A percentile compares a stretch with the other conserved stretches of the same genome.
Evolutionary conservation across 371 early-diverging fungal species (phyloP).

Genomic region (Lichtheimia corymbifera): DNA sequence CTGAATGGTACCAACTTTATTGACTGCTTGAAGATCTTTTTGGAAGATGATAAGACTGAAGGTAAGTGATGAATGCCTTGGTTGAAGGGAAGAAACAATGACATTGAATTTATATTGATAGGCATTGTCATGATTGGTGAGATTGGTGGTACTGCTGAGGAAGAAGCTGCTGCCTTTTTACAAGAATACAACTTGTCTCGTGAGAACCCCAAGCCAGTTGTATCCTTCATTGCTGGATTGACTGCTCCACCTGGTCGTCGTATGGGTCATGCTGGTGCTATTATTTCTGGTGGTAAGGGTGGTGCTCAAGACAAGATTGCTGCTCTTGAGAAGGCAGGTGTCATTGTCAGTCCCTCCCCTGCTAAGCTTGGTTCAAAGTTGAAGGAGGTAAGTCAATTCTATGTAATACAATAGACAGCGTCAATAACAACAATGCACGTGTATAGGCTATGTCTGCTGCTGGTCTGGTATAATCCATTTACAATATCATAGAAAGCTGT

Average conservation of each 20-base stretch:
- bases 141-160: conserved; percentile 97
- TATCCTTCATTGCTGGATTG: conserved; percentile 97
- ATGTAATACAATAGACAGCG: neutral
- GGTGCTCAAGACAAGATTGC: conserved; percentile 96
- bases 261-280: conserved; percentile 89
- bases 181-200: conserved; percentile 89
- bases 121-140: conserved; percentile 94
- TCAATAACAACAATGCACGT: neutral
- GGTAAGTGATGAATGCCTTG: conserved; percentile 50
- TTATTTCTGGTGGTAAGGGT: conserved; percentile 98
- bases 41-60: conserved; percentile 94
- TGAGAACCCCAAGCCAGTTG: conserved; percentile 88
- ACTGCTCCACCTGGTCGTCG: conserved; percentile 99
- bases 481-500: too few species aligned
- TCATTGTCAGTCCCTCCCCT: conserved; percentile 90
- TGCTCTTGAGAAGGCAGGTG: conserved; percentile 92
- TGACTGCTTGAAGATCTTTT: conserved; percentile 92
- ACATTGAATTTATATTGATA: conserved; percentile 11
- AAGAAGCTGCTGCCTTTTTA: conserved; percentile 98
- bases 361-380: conserved; percentile 91
- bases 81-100: neutral
- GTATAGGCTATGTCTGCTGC: conserved; percentile 3
- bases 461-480: neutral
- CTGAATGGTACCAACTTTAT: conserved; percentile 99
- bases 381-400: conserved; percentile 17